A percentile compares a stretch with the other conserved stretches of the same genome.
Evolutionary conservation across 1,139 yeast genomes (phyloP).

Genomic region (Petasospora fabianii): DNA sequence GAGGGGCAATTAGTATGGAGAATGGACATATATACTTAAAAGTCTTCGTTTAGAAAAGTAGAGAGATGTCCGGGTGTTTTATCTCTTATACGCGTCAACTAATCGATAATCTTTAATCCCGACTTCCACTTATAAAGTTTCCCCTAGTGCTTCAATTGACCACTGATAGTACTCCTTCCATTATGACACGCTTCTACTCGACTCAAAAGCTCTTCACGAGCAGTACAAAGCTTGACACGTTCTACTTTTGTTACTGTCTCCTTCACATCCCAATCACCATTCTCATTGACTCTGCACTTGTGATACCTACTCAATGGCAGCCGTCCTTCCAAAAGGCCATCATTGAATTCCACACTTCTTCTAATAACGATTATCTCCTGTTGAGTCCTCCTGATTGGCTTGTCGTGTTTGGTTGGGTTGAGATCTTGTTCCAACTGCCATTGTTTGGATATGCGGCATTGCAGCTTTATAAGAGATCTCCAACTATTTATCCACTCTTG

Average conservation of each 20-base stretch:
- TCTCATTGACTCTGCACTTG: slow-evolving; percentile 68
- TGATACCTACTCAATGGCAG: slow-evolving; percentile 53
- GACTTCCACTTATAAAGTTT: not conserved
- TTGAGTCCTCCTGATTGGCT: slow-evolving; percentile 64
- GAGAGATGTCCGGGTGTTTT: not conserved
- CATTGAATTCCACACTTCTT: slow-evolving; percentile 52
- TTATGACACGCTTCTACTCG: not conserved
- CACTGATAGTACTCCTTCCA: not conserved
- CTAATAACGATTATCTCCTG: slow-evolving; percentile 70
- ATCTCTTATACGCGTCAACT: too few species aligned
- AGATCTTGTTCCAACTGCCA: slow-evolving; percentile 74
- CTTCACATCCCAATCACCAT: slow-evolving; percentile 75
- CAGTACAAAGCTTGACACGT: slow-evolving; percentile 36
- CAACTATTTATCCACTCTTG: slow-evolving; percentile 45
- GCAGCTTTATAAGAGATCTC: slow-evolving; percentile 20
- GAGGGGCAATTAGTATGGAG: too few species aligned
- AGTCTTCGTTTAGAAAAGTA: not conserved
- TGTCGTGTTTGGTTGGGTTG: slow-evolving; percentile 63
- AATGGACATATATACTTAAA: too few species aligned
- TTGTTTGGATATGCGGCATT: slow-evolving; percentile 49
- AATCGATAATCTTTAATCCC: not conserved
- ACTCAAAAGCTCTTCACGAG: slow-evolving; percentile 17
- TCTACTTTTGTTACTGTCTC: slow-evolving; percentile 49
- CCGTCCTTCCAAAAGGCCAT: slow-evolving; percentile 45
- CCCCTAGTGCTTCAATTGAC: not conserved